A percentile compares a stretch with the other conserved stretches of the same genome.
phyloP scores from a whole-genome alignment of 169 alveolate species.

The Plasmodium cynomolgi region DNA sequence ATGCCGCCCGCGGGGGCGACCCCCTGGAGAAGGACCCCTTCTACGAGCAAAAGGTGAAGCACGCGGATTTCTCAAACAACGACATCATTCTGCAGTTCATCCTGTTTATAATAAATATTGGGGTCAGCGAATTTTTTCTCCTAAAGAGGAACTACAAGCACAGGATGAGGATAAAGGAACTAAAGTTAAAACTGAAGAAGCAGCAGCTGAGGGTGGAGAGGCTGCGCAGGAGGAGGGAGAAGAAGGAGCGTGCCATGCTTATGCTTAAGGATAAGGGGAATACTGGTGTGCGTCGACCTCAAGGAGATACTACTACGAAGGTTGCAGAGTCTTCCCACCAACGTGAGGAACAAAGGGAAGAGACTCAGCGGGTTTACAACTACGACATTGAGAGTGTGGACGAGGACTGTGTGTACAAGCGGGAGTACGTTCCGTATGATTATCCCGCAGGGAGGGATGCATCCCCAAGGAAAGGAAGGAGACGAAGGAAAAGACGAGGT shows the following conservation, averaged over 20 bases:
- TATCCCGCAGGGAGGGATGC: neutral
- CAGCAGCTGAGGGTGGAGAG: neutral
- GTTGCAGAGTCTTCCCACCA: neutral
- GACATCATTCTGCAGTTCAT: constrained; percentile 62
- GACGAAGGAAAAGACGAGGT: neutral
- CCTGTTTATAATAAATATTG: constrained; percentile 27
- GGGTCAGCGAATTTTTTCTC: constrained; percentile 25
- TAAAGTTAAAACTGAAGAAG: constrained; percentile 20
- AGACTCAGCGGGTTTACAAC: neutral
- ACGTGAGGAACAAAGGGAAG: neutral
- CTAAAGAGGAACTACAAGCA: constrained; percentile 39
- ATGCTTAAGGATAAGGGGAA: neutral
- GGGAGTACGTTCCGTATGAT: neutral
- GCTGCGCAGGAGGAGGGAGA: neutral
- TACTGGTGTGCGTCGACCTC: neutral
- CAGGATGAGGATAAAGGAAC: constrained; percentile 6
- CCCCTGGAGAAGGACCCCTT: constrained; percentile 58
- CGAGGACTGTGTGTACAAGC: neutral
- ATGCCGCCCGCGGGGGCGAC: too few species aligned
- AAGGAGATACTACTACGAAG: neutral
- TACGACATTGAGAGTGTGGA: constrained; percentile 8
- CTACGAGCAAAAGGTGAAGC: constrained; percentile 37
- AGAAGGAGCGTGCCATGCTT: neutral
- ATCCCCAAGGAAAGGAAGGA: neutral
- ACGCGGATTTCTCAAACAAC: constrained; percentile 33